Conservation (phyloP, 768 basidiomycete species). For the Suillus bovinus region DNA sequence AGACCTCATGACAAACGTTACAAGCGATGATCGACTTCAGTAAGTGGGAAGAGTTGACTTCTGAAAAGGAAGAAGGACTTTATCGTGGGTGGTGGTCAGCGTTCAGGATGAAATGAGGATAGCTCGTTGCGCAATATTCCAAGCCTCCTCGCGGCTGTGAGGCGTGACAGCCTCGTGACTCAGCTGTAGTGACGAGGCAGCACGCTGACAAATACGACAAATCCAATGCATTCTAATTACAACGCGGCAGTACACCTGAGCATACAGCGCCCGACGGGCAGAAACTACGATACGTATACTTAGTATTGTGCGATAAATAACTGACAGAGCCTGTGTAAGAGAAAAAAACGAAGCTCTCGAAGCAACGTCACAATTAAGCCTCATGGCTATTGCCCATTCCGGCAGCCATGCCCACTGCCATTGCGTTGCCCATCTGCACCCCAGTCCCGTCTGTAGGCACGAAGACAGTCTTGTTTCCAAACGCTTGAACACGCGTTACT, state of each 20-base stretch:
- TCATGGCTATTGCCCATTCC: constrained; percentile 48
- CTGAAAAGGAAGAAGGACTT: constrained; percentile 12
- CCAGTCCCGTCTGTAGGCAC: constrained; percentile 64
- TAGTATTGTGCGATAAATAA: neutral
- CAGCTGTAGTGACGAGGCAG: neutral
- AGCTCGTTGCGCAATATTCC: constrained; percentile 23
- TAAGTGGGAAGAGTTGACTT: constrained; percentile 10
- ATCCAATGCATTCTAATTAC: neutral
- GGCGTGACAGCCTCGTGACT: constrained; percentile 34
- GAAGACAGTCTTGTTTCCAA: constrained; percentile 68
- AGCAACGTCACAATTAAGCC: constrained; percentile 6
- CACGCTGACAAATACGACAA: neutral
- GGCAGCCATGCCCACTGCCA: constrained; percentile 72
- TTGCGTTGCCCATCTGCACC: constrained; percentile 56
- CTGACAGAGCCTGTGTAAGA: neutral
- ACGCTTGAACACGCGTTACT: constrained; percentile 60
- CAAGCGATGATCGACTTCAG: constrained; percentile 7
- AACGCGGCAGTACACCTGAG: neutral
- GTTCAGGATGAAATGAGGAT: constrained; percentile 24
- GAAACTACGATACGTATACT: neutral
- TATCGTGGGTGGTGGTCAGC: constrained; percentile 25
- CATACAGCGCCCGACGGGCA: neutral
- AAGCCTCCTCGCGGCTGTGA: constrained; percentile 35
- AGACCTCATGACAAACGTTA: constrained; percentile 65
- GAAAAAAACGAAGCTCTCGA: neutral